These are phyloP conservation scores for Thalassiosira hispida DNA, from an alignment of 352 stramenopile species.

Conservation along the genomic window DNA sequence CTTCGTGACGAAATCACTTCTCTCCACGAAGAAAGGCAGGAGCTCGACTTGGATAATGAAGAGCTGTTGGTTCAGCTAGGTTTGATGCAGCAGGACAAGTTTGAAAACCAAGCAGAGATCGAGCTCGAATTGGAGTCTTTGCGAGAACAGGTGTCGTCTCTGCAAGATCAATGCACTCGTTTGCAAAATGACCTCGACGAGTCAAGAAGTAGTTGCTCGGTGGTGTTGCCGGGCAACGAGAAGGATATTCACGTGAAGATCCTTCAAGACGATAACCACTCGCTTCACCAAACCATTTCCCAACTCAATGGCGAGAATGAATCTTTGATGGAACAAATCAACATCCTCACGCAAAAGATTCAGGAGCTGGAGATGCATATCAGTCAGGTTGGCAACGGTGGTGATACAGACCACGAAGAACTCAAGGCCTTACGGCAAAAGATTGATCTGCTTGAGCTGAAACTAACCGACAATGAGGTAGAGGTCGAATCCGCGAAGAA, in stretches of 20 bases:
- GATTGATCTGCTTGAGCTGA: slow-evolving; percentile 38
- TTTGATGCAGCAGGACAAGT: slow-evolving; percentile 54
- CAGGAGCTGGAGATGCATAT: slow-evolving; percentile 29
- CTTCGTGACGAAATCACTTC: slow-evolving; percentile 59
- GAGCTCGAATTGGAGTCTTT: slow-evolving; percentile 54
- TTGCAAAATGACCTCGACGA: slow-evolving; percentile 50
- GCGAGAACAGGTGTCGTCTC: slow-evolving; percentile 43
- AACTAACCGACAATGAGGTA: slow-evolving; percentile 42
- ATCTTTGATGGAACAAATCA: slow-evolving; percentile 63
- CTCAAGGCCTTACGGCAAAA: slow-evolving; percentile 36
- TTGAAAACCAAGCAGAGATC: slow-evolving; percentile 44
- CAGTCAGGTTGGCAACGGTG: slow-evolving; percentile 7
- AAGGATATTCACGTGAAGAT: slow-evolving; percentile 32
- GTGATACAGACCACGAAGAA: slow-evolving; percentile 11
- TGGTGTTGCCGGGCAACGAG: background rate
- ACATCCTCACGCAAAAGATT: slow-evolving; percentile 32
- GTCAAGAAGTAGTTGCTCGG: slow-evolving; percentile 6
- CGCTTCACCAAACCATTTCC: slow-evolving; percentile 38
- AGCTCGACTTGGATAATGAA: slow-evolving; percentile 63
- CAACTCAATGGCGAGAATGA: slow-evolving; percentile 39
- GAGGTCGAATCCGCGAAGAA: slow-evolving; percentile 31
- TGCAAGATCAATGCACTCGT: slow-evolving; percentile 32
- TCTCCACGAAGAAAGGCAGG: slow-evolving; percentile 53
- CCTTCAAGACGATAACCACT: slow-evolving; percentile 45
- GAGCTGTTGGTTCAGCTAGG: slow-evolving; percentile 54